phyloP scores from a whole-genome alignment of 2,329 filamentous ascomycete genomes.

The Botrytis pseudocinerea region DNA sequence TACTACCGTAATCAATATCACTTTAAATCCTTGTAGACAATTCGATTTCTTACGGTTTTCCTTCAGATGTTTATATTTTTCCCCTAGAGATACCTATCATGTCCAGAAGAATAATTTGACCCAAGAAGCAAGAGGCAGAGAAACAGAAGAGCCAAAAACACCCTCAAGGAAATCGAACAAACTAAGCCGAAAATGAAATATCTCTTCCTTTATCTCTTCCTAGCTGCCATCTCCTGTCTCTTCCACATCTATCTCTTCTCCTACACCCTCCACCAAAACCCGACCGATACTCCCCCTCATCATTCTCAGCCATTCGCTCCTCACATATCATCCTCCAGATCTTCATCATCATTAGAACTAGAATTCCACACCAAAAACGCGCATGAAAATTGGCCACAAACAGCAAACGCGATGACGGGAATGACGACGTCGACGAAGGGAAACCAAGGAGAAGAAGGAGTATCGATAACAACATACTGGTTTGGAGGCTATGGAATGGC shows the following conservation, averaged over 20 bases:
- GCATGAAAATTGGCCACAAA: too few relatives aligned
- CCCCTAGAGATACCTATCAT: neutral
- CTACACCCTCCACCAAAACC: neutral
- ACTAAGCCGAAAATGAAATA: neutral
- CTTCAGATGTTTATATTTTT: neutral
- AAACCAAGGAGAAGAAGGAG: too few relatives aligned
- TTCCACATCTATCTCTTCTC: conserved; percentile 15
- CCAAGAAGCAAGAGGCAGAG: neutral
- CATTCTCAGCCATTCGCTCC: neutral
- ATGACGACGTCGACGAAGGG: too few relatives aligned
- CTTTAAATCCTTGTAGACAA: neutral
- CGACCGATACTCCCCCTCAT: neutral
- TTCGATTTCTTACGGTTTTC: neutral
- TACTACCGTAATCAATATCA: neutral
- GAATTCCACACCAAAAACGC: neutral
- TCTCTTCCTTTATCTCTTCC: neutral
- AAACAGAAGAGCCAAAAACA: neutral
- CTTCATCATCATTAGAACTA: neutral
- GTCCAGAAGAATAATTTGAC: neutral
- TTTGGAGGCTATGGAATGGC: neutral
- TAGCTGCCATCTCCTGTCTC: neutral
- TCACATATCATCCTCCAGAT: neutral
- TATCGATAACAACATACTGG: neutral
- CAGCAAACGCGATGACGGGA: too few relatives aligned
- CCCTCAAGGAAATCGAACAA: neutral